Evolutionary conservation across 78 protist species (phyloP).

Genomic region (Parvularia atlantis): DNA sequence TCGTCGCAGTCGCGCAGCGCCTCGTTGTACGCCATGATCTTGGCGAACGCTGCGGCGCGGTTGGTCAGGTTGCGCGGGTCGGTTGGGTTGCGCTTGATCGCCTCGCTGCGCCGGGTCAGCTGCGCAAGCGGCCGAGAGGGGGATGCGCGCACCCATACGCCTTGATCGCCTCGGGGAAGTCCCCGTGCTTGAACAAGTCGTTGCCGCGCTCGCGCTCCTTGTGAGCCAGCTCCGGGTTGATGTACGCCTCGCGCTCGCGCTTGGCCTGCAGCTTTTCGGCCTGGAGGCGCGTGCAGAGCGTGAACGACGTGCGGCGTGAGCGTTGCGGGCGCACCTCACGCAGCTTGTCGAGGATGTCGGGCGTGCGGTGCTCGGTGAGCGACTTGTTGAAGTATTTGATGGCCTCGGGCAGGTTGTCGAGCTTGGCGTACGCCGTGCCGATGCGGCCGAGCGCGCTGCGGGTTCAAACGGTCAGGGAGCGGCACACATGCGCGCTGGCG

Average conservation of each 20-base stretch:
- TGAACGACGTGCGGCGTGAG: too few relatives aligned
- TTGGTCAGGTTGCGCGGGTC: constrained; percentile 25
- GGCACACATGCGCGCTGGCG: too few relatives aligned
- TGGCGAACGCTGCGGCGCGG: constrained; percentile 33
- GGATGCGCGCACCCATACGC: neutral
- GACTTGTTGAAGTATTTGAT: constrained; percentile 11
- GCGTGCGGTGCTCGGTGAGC: constrained; percentile 38
- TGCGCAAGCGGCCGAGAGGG: neutral
- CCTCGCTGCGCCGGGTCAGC: neutral
- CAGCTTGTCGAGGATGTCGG: constrained; percentile 18
- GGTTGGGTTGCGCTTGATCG: constrained; percentile 50
- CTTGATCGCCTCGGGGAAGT: constrained; percentile 35
- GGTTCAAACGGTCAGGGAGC: too few relatives aligned
- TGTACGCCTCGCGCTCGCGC: constrained; percentile 20
- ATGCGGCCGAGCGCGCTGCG: constrained; percentile 33
- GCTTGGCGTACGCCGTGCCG: constrained; percentile 31
- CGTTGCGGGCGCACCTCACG: too few relatives aligned
- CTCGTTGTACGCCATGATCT: constrained; percentile 11
- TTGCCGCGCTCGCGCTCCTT: constrained; percentile 40
- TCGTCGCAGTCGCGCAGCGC: constrained; percentile 18
- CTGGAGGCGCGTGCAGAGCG: neutral
- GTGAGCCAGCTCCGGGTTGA: constrained; percentile 23
- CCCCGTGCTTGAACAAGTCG: constrained; percentile 36
- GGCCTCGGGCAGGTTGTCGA: constrained; percentile 29
- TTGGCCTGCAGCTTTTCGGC: constrained; percentile 10